phyloP scores from a whole-genome alignment of 257 asterid species.

The Verbascum thapsus region DNA sequence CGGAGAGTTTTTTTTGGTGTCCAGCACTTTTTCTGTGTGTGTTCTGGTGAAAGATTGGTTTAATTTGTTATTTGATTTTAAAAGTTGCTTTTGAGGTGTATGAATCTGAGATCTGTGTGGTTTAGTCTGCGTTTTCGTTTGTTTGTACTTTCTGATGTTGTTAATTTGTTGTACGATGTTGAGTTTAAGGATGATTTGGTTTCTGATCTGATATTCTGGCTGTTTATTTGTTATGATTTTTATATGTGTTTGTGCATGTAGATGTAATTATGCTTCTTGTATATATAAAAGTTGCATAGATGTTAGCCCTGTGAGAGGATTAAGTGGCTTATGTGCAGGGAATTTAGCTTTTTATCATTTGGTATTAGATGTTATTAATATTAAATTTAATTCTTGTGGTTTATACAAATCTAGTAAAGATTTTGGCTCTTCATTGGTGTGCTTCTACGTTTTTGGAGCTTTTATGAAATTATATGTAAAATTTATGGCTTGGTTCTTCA shows the following conservation, averaged over 20 bases:
- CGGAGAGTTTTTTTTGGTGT: not conserved
- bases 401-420: not conserved
- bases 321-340: not conserved
- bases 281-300: too few relatives aligned
- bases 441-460: too few relatives aligned
- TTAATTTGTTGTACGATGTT: not conserved
- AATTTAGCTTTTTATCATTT: not conserved
- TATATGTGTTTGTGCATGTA: not conserved
- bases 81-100: not conserved
- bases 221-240: not conserved
- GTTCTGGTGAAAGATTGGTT: not conserved
- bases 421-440: slow-evolving; percentile 9
- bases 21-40: too few relatives aligned
- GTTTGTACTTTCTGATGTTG: not conserved
- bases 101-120: slow-evolving; percentile 5
- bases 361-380: not conserved
- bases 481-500: not conserved
- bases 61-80: not conserved
- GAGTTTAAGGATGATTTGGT: not conserved
- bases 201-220: slow-evolving; percentile 1
- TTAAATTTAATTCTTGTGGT: not conserved
- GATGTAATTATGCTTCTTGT: not conserved
- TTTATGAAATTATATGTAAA: not conserved
- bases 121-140: not conserved
- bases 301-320: not conserved